Evolutionary conservation across 306 rosid species (phyloP), one percentile per base, ranked within the genome.

Genomic region (Acacia melanoxylon): DNA sequence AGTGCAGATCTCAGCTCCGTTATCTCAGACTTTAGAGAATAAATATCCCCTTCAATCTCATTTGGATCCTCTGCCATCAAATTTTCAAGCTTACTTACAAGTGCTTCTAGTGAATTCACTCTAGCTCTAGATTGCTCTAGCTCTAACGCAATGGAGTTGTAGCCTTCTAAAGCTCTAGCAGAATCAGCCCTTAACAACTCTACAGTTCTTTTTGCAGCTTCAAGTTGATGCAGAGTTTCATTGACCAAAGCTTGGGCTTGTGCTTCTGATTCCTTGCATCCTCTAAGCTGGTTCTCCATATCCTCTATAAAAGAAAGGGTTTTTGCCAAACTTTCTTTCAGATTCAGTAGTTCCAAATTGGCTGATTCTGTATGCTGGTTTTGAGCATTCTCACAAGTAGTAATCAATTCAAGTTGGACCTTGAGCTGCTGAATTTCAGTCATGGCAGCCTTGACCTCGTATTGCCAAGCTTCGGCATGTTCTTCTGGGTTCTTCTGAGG

Each of bases 381-480:
- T 78, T 86, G 90, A 61, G 78, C 86, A 61, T 79, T 89, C 88
- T 84, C 92, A 51, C 88, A 83, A 54, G 81, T 78, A 27, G 87
- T 86, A 67, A 91, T 89, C 85, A 81, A 68, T 40, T 90, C 97
- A 85, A 92, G 97, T 56, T 93, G 92, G 44, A 33, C 48, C 76
- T 91, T 92, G 29, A 93, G 97, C 82, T 86, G 86, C 84, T 89
- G 88, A 82, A 93, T 88, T 90, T 92, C 97, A 79, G 83, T 81
- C 81, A 79, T 29, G 56, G 97, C 86, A 42, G 85, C 83, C 74
- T 93, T 85, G 6, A 90, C 87, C 83, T 89, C 90, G 0, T 83
- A 88, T 83, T 88, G 81, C 90, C 90, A 83, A 14, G 91, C 85
- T 63, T 27, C 86, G 40, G 87, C 87, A 15, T 83, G 84, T 54